Base-by-base conservation (phyloP, 2,329 filamentous ascomycete genomes). In the Coniochaeta prunicola region DNA sequence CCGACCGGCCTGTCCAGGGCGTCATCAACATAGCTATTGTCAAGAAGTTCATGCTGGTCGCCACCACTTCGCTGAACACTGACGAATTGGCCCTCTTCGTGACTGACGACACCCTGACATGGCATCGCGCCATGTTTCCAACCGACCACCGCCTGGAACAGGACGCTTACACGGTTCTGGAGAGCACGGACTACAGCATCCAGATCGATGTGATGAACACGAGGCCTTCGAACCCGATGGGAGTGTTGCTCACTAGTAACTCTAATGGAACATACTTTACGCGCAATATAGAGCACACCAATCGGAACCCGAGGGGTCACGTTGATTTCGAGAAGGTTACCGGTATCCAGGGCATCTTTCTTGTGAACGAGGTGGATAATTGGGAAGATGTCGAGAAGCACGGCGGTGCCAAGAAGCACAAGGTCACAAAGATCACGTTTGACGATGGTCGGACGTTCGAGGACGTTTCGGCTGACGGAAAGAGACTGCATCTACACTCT, bases 221-320 rank as follows among this genome's bases (percentile, higher is more conserved):
- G 40, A 78, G 77, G 50, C 81, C 81, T 13, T 82, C 80, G 1
- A 84, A 82, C 38, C 84, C 88, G 0, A 93, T 96, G 84, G 96
- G 94, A 34, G 86, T 89, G 12, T 80, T 99, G 59, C 93, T 97
- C 68, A 96, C 92, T 6, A 97, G 93, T 70, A 99, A 99, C 71
- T 97, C 92, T 33, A 96, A 97, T 70, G 94, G 94, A 61, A 97
- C 92, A 2, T 97, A 93, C 73, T 99, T 97, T 71, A 94, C 90
- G 2, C 87, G 89, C 68, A 97, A 96, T 67, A 83, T 93, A 59
- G 90, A 96, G 60, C 89, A 97, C 71, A 97, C 93, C 34, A 97
- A 99, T 72, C 89, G 92, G 66, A 89, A 93, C 67, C 66, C 71
- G 10, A 74, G 76, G 30, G 92, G 91, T 2, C 83, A 86, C 59